A percentile compares a stretch with the other conserved stretches of the same genome.
These are phyloP conservation scores for Pichia pseudocactophila DNA, from an alignment of 805 yeast genomes.

Conservation along the genomic window DNA sequence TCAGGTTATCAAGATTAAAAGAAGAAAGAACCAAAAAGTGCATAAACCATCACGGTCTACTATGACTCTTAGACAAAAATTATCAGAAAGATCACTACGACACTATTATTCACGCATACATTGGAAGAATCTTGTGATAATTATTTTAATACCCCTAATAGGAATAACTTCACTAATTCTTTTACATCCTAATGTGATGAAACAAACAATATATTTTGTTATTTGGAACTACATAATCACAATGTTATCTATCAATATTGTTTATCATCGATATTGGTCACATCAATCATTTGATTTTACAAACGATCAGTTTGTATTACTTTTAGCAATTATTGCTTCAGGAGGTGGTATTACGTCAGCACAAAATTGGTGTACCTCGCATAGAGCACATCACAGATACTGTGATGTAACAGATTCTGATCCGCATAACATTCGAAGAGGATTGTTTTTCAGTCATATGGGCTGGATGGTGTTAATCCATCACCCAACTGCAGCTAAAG, in stretches of 20 bases:
- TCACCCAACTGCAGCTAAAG: slow-evolving; percentile 41
- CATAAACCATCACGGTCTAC: slow-evolving; percentile 15
- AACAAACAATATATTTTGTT: slow-evolving; percentile 40
- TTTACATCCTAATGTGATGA: slow-evolving; percentile 10
- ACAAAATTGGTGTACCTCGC: slow-evolving; percentile 73
- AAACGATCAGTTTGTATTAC: slow-evolving; percentile 34
- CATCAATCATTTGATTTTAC: slow-evolving; percentile 45
- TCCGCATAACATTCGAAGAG: slow-evolving; percentile 78
- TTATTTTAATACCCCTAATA: slow-evolving; percentile 44
- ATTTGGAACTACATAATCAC: slow-evolving; percentile 48
- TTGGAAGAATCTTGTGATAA: slow-evolving; percentile 59
- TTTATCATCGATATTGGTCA: slow-evolving; percentile 74
- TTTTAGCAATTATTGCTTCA: slow-evolving; percentile 54
- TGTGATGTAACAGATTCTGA: slow-evolving; percentile 76
- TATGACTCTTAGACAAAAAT: slow-evolving; percentile 32
- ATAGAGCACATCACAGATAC: slow-evolving; percentile 83
- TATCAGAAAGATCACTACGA: slow-evolving; percentile 58
- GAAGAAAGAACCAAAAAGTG: slow-evolving; percentile 28
- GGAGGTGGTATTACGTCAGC: slow-evolving; percentile 72
- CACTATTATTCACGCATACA: slow-evolving; percentile 69
- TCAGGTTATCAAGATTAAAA: slow-evolving; percentile 11
- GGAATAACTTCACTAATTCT: slow-evolving; percentile 13
- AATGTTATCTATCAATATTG: slow-evolving; percentile 69
- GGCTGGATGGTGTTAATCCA: slow-evolving; percentile 80
- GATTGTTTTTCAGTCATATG: slow-evolving; percentile 73